phyloP scores from a whole-genome alignment of 495 filamentous ascomycete genomes.

The Penicillium bovifimosum region DNA sequence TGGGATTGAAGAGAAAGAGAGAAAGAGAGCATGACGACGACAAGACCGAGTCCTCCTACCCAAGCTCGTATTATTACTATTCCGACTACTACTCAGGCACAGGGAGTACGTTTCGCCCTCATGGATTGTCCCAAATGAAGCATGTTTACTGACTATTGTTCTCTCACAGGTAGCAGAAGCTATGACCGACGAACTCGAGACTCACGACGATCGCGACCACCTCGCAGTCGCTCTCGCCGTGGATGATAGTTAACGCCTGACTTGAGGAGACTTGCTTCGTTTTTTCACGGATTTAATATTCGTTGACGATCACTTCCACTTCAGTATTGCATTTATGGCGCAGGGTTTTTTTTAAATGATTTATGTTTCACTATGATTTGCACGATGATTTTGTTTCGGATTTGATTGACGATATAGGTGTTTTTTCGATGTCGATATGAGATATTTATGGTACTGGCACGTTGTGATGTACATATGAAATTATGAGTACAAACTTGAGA shows the following conservation, averaged over 20 bases:
- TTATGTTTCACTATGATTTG: conserved; percentile 35
- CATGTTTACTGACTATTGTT: conserved; percentile 9
- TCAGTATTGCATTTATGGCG: conserved; percentile 32
- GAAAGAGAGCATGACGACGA: conserved; percentile 47
- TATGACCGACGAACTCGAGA: conserved; percentile 46
- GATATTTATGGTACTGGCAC: conserved; percentile 1
- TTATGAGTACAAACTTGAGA: conserved; percentile 4
- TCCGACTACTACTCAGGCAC: conserved; percentile 42
- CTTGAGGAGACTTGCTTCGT: neutral
- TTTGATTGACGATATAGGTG: conserved; percentile 7
- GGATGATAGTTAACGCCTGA: conserved; percentile 10
- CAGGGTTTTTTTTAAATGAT: conserved; percentile 16
- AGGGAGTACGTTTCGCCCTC: conserved; percentile 34
- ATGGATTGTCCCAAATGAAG: neutral
- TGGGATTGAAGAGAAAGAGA: conserved; percentile 66
- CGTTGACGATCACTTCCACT: conserved; percentile 4
- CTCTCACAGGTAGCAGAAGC: conserved; percentile 40
- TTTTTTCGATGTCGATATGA: conserved; percentile 20
- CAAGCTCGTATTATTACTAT: conserved; percentile 44
- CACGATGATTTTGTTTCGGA: conserved; percentile 13
- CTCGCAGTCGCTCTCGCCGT: conserved; percentile 32
- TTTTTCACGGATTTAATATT: neutral
- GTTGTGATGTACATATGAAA: conserved; percentile 33
- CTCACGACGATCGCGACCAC: conserved; percentile 40
- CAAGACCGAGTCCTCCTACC: conserved; percentile 41